Conservation (phyloP, 2,329 filamentous ascomycete species). For the Penicillium sp. region DNA sequence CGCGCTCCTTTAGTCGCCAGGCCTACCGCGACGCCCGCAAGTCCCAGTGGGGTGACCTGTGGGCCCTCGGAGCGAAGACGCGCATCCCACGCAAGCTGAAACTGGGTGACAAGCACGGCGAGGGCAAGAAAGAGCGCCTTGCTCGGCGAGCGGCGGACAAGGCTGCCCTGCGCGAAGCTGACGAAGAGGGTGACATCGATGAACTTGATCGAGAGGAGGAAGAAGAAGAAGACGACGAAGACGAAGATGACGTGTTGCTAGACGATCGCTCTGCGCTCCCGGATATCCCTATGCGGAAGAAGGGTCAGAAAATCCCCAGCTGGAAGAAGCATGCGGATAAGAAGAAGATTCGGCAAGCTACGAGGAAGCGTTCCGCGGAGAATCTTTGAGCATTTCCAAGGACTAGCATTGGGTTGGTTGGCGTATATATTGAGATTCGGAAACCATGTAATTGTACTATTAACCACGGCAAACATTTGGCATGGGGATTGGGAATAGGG, state of each 20-base stretch:
- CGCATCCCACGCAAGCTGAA: constrained; percentile 59
- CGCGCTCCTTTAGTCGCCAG: constrained; percentile 70
- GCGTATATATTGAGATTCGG: constrained; percentile 9
- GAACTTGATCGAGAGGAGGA: constrained; percentile 24
- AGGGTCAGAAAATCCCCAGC: constrained; percentile 34
- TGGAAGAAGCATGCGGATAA: constrained; percentile 45
- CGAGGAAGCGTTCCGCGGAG: constrained; percentile 31
- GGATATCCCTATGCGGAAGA: constrained; percentile 26
- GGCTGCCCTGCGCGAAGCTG: constrained; percentile 18
- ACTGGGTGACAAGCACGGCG: constrained; percentile 49
- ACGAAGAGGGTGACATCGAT: constrained; percentile 18
- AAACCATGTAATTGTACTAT: constrained; percentile 12
- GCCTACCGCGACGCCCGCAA: constrained; percentile 93
- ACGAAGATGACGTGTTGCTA: constrained; percentile 2
- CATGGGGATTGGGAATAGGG: constrained; percentile 9
- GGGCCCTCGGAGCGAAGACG: constrained; percentile 92
- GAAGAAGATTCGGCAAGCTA: constrained; percentile 40
- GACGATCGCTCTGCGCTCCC: constrained; percentile 10
- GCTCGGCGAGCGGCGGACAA: constrained; percentile 34
- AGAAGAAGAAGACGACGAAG: constrained; percentile 23
- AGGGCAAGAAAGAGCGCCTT: constrained; percentile 38
- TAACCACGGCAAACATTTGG: constrained; percentile 7
- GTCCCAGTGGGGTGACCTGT: constrained; percentile 84
- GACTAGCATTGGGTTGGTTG: constrained; percentile 5
- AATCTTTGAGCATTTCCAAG: constrained; percentile 4